A percentile compares a stretch with the other conserved stretches of the same genome.
Conservation (phyloP, 805 yeast genomes). For the Soucietia sequanensis region DNA sequence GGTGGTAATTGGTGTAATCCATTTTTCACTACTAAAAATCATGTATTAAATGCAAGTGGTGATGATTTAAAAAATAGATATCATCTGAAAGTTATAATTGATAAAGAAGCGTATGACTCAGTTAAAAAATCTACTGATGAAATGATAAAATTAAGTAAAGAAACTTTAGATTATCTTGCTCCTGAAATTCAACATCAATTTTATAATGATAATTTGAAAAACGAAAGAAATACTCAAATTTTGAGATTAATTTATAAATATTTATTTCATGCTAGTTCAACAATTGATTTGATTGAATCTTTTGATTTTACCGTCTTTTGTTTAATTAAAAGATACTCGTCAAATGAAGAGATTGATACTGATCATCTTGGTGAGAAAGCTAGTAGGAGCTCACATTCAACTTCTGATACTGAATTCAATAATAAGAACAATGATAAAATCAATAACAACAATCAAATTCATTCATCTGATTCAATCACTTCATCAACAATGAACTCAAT, state of each 20-base stretch:
- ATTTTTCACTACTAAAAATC: conserved; percentile 44
- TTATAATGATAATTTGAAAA: conserved; percentile 31
- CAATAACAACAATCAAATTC: too few relatives aligned
- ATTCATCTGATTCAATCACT: too few relatives aligned
- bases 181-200: conserved; percentile 33
- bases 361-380: conserved; percentile 6
- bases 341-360: conserved; percentile 15
- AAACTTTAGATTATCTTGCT: conserved; percentile 41
- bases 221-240: conserved; percentile 51
- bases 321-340: conserved; percentile 33
- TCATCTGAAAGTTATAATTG: conserved; percentile 49
- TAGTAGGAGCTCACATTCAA: too few relatives aligned
- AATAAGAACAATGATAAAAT: neutral
- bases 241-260: conserved; percentile 53
- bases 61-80: conserved; percentile 40
- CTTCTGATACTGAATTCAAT: too few relatives aligned
- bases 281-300: conserved; percentile 55
- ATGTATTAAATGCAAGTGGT: conserved; percentile 40
- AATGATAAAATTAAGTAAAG: conserved; percentile 37
- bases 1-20: conserved; percentile 84
- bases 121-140: conserved; percentile 37
- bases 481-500: neutral
- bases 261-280: conserved; percentile 46
- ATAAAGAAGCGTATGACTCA: conserved; percentile 43
- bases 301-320: conserved; percentile 60